Evolutionary conservation across 257 asterid species (phyloP).

Genomic region (Przewalskia tangutica): DNA sequence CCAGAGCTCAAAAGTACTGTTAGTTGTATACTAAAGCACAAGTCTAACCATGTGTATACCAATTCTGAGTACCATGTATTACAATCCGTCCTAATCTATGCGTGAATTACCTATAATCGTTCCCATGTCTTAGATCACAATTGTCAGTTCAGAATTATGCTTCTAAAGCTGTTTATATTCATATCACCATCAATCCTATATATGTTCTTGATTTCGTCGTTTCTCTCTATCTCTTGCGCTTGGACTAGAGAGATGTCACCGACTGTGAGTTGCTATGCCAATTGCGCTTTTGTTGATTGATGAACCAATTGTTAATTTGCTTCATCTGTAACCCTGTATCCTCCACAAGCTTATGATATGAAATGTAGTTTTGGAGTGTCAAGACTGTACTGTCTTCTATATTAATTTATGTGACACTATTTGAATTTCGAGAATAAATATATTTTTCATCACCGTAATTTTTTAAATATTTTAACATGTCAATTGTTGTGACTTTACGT

Average conservation of each 20-base stretch:
- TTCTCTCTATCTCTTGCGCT: constrained; percentile 37
- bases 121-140: neutral
- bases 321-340: constrained; percentile 89
- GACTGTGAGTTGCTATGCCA: constrained; percentile 90
- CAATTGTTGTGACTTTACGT: no score
- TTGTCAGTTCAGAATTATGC: neutral
- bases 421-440: no score
- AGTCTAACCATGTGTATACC: constrained; percentile 18
- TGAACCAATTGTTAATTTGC: constrained; percentile 97
- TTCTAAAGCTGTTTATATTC: neutral
- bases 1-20: constrained; percentile 14
- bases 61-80: constrained; percentile 12
- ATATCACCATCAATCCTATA: neutral
- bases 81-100: constrained; percentile 9
- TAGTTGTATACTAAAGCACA: constrained; percentile 18
- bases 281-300: constrained; percentile 87
- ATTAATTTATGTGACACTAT: no score
- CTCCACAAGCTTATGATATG: constrained; percentile 90
- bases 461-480: no score
- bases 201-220: neutral
- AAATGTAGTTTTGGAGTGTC: no score
- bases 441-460: no score
- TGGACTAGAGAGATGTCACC: constrained; percentile 65
- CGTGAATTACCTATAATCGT: neutral
- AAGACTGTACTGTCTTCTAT: no score